Evolutionary conservation across 169 alveolate species (phyloP), one percentile per base, ranked within the genome.

Genomic region (Plasmodium fragile): DNA sequence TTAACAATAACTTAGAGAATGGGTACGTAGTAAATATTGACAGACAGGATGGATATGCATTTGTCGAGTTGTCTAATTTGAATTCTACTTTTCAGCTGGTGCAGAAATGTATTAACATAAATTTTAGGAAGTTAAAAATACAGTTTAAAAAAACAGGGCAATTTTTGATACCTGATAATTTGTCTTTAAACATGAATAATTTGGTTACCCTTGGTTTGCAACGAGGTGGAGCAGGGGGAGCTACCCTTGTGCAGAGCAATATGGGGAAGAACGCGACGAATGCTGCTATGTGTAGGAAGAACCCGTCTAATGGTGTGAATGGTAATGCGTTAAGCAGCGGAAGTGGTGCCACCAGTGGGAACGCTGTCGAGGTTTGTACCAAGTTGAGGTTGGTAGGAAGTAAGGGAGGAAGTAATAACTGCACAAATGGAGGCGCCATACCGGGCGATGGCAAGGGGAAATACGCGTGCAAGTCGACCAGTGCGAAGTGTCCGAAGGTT

Each of bases 81-180:
- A 78, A 69, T 32, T 89, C 94, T 3, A 89, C 94, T 5, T 89
- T 89, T 25, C 94, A 89, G 45, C 22, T 89, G 43, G 94, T 89
- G 2, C 94, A 89, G 82, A 30, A 72, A 89, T 78, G 91, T 4
- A 80, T 89, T 36, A 89, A 65, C 71, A 79, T 89, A 36, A 89
- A 89, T 89, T 89, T 43, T 78, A 89, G 81, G 52, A 89, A 89
- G 52, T 59, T 89, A 78, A 89, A 89, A 89, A 89, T 89, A 2
- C 94, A 89, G 36, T 89, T 89, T 79, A 89, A 89, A 59, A 89
- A 89, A 79, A 89, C 94, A 11, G 94, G 94, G 16, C 94, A 89
- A 32, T 89, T 79, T 70, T 89, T 89, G 71, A 80, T 89, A 79
- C 94, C 94, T 7, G 94, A 89, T 34, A 77, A 89, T 69, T 22